These are phyloP conservation scores for Lentinula aciculospora DNA, from an alignment of 768 basidiomycete species.

Conservation along the genomic window DNA sequence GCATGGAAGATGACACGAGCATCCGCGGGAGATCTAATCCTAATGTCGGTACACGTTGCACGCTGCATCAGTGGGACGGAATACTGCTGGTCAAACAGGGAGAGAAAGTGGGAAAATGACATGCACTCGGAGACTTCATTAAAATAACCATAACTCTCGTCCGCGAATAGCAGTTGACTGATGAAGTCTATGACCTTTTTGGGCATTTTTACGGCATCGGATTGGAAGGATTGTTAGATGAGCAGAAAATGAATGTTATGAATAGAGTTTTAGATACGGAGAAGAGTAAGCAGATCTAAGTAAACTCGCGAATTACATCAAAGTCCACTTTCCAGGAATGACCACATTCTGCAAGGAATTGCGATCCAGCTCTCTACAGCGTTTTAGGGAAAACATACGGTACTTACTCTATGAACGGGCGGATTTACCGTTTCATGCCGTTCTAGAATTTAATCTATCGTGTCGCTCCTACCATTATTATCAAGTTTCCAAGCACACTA, in stretches of 20 bases:
- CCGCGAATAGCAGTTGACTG: constrained; percentile 1
- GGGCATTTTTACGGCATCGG: constrained; percentile 6
- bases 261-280: constrained; percentile 8
- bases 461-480: too few relatives aligned
- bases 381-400: too few relatives aligned
- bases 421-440: neutral
- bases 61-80: constrained; percentile 33
- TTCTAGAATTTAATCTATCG: neutral
- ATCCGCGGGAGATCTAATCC: constrained; percentile 46
- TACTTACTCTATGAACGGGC: too few relatives aligned
- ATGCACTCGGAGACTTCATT: neutral
- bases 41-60: constrained; percentile 45
- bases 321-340: neutral
- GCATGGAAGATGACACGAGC: constrained; percentile 69
- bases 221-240: constrained; percentile 2
- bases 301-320: neutral
- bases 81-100: neutral
- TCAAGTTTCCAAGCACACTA: too few relatives aligned
- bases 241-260: neutral
- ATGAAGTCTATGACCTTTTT: neutral
- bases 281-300: constrained; percentile 3
- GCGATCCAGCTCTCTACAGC: neutral
- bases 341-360: neutral
- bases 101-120: neutral
- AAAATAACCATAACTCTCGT: constrained; percentile 1